Base-by-base conservation (phyloP, 2,329 filamentous ascomycete genomes). In the Plenodomus tracheiphilus region DNA sequence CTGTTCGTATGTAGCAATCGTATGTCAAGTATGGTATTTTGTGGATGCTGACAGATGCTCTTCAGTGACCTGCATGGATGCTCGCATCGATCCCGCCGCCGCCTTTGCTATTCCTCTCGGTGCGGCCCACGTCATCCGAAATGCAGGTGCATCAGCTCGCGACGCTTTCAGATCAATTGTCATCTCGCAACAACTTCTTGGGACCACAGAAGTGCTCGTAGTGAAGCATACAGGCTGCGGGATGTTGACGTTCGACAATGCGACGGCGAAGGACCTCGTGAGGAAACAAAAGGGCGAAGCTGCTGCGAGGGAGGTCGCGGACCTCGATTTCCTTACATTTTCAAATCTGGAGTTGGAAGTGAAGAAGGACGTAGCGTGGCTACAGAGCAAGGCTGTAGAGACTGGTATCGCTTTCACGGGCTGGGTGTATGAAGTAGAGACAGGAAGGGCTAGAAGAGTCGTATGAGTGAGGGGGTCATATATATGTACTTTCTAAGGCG, bases 351-450 rank as follows among this genome's bases (percentile, higher is more conserved):
- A 87, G 47, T 71, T 81, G 57, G 86, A 84, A 6, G 85, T 92
- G 0, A 75, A 74, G 53, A 79, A 85, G 34, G 88, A 93, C 70
- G 80, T 94, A 0, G 73, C 74, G 39, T 83, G 83, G 56, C 64
- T 94, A 56, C 83, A 80, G 69, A 76, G 69, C 41, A 80, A 80
- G 45, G 75, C 87, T 15, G 77, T 92, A 4, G 75, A 85, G 17
- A 77, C 85, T 17, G 74, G 74, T 20, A 79, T 89, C 3, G 72
- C 74, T 0, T 78, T 92, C 39, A 87, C 81, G 5, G 89, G 89
- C 1, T 93, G 88, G 82, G 74, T 92, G 2, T 92, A 91, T 73
- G 85, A 91, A 61, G 86, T 92, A 36, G 84, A 89, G 75, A 90
- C 82, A 1, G 89, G 88, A 0, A 85, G 77, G 69, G 79, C 81